Evolutionary conservation across 805 yeast species (phyloP), one percentile per base, ranked within the genome.

Genomic region (Metschnikowia lunata): DNA sequence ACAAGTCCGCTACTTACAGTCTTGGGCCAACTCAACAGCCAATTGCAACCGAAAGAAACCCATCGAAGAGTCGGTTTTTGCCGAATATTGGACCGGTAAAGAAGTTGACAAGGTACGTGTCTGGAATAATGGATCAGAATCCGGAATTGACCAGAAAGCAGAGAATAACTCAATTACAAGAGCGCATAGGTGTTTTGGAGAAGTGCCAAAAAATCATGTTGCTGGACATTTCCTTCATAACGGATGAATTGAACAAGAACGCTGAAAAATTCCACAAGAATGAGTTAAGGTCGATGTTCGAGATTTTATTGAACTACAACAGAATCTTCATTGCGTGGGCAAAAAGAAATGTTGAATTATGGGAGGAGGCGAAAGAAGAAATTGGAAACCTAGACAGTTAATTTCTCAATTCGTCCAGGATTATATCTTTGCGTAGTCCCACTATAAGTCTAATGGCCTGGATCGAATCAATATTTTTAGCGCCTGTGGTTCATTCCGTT

Each of bases 301-400:
- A 67, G 39, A 79, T 82, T 50, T 66, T 82, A 44, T 44, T 63
- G 35, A 75, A 79, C 13, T 83, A 80, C 56, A 73, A 81, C 42
- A 63, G 75, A 30, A 76, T 79, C 43, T 73, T 83, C 30, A 63
- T 79, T 28, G 78, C 75, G 43, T 83, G 88, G 88, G 85, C 86
- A 6, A 72, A 71, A 54, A 79, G 80, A 64, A 82, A 83, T 56
- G 62, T 80, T 35, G 85, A 82, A 51, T 71, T 76, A 31, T 83
- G 88, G 87, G 79, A 78, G 47, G 85, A 79, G 46, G 78, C 82
- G n/a, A 72, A 58, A 12, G 36, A 31, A 8, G 76, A 69, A 39
- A 53, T 71, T 12, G 40, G 47, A 12, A 60, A 32, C 15, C 30
- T 37, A 40, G 12, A 14, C 27, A 34, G n/a, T 30, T 31, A 49